A percentile compares a stretch with the other conserved stretches of the same genome.
Conservation (phyloP, 352 stramenopile species). For the Globisporangium yorkense region DNA sequence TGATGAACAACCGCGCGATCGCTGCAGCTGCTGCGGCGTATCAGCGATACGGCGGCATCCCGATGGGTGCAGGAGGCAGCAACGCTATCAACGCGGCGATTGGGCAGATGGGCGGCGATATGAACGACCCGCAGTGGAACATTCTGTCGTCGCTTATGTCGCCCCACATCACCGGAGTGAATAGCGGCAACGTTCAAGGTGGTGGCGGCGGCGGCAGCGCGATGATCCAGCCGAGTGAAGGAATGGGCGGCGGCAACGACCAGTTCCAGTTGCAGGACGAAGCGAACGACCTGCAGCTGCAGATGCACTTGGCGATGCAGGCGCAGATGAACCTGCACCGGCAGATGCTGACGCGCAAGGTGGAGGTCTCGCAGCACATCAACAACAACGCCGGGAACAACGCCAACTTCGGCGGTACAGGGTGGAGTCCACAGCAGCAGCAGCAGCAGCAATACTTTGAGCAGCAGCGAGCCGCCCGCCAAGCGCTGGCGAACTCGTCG, state of each 20-base stretch:
- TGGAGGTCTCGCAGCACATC: conserved; percentile 69
- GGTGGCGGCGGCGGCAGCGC: conserved; percentile 13
- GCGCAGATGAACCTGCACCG: conserved; percentile 86
- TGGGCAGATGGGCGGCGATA: conserved; percentile 24
- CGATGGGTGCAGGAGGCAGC: conserved; percentile 3
- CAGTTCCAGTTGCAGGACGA: conserved; percentile 59
- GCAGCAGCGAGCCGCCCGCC: conserved; percentile 9
- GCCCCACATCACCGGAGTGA: conserved; percentile 44
- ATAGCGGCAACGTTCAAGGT: not conserved
- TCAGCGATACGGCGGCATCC: conserved; percentile 25
- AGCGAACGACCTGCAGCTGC: conserved; percentile 58
- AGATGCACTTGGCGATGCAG: conserved; percentile 86
- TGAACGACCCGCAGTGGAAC: conserved; percentile 73
- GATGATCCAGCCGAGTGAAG: conserved; percentile 23
- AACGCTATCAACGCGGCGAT: not conserved
- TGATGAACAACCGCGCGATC: conserved; percentile 13
- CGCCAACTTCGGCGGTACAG: conserved; percentile 12
- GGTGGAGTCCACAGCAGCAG: conserved; percentile 8
- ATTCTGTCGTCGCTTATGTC: conserved; percentile 78
- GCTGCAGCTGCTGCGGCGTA: conserved; percentile 32
- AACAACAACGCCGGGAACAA: conserved; percentile 13
- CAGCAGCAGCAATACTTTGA: conserved; percentile 17
- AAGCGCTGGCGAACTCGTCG: conserved; percentile 11
- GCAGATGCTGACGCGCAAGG: conserved; percentile 84
- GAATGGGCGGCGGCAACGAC: conserved; percentile 21